These are phyloP conservation scores for Marasmius fiardii DNA, from an alignment of 1,284 basidiomycete species.

Conservation along the genomic window DNA sequence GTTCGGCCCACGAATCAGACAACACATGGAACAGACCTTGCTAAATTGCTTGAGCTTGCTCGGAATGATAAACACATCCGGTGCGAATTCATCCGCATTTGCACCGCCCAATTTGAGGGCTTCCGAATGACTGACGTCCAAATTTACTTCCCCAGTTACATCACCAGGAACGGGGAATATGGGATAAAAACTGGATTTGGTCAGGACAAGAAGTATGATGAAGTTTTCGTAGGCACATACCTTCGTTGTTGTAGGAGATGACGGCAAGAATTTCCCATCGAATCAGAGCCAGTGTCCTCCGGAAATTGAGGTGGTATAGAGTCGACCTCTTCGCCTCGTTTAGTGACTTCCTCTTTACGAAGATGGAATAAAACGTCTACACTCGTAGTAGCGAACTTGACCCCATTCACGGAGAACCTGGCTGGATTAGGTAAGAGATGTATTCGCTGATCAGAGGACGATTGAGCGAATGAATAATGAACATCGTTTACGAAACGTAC, in stretches of 20 bases:
- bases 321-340: slow-evolving; percentile 66
- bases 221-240: slow-evolving; percentile 34
- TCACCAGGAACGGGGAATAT: slow-evolving; percentile 85
- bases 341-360: slow-evolving; percentile 79
- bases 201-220: neutral
- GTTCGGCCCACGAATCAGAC: neutral
- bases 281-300: slow-evolving; percentile 56
- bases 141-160: slow-evolving; percentile 75
- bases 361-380: slow-evolving; percentile 90
- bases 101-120: slow-evolving; percentile 41
- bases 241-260: slow-evolving; percentile 86
- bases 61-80: slow-evolving; percentile 84
- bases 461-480: neutral
- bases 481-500: slow-evolving; percentile 33
- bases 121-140: slow-evolving; percentile 79
- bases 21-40: slow-evolving; percentile 50
- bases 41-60: slow-evolving; percentile 84
- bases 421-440: slow-evolving; percentile 85
- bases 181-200: slow-evolving; percentile 79
- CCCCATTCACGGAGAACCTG: slow-evolving; percentile 80
- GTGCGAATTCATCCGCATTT: slow-evolving; percentile 46
- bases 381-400: slow-evolving; percentile 77
- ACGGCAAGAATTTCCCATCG: slow-evolving; percentile 76
- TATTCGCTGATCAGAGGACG: slow-evolving; percentile 51
- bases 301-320: slow-evolving; percentile 37